Evolutionary conservation across 345 rosid species (phyloP), one percentile per base, ranked within the genome.

Genomic region (Turnera subulata): DNA sequence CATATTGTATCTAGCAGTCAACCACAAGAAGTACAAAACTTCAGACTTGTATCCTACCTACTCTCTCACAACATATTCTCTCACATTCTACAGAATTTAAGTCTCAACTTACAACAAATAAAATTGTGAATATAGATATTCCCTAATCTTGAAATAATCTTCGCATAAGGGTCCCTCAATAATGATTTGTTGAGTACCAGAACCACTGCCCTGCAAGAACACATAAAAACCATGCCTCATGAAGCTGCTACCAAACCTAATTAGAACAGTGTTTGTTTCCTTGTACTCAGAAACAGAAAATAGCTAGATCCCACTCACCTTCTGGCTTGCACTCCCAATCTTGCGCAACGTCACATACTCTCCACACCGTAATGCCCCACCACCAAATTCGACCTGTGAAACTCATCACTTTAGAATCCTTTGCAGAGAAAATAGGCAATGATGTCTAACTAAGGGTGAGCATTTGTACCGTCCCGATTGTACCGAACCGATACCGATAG

Each of bases 141-240:
- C 97, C 0, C 97, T 76, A 54, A 93, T 89, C 76, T 86, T 84
- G 35, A 89, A 93, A 29, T 93, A 93, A 57, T 89, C 99, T 58
- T 93, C 97, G 18, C 97, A 84, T 40, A 93, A 73, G 0, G 99
- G 99, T 42, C 99, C 99, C 75, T 93, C 99, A 3, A 93, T 79
- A 48, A 89, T 71, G 50, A 93, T 78, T 54, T 93, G 99, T 69
- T 89, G 99, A 22, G 84, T 82, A 18, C 96, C 89, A 1, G 95
- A 81, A 45, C 81, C 80, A 19, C 91, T 89, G 2, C 93, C 97
- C 99, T 86, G 25, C 19, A 16, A 25, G 5, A 75, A 38, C n/a
- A 42, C n/a, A n/a, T n/a, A n/a, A n/a, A n/a, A n/a, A n/a, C n/a
- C n/a, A n/a, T n/a, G n/a, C n/a, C n/a, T n/a, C 19, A 47, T 16